These are phyloP conservation scores for Pseudocercospora eumusae DNA, from an alignment of 2,329 filamentous ascomycete genomes.

Conservation along the genomic window DNA sequence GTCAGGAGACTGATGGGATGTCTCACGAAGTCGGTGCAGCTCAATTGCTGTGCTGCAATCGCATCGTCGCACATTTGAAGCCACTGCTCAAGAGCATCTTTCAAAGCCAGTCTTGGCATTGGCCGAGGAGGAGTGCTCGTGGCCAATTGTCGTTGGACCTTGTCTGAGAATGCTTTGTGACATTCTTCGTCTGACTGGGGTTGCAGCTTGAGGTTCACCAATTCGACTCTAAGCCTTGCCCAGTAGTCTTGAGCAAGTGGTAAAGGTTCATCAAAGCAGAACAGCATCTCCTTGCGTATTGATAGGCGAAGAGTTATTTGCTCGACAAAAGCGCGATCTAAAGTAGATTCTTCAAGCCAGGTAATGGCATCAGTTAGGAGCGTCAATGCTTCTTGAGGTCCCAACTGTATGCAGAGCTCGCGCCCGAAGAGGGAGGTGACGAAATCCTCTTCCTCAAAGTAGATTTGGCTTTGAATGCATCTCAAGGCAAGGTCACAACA, in stretches of 20 bases:
- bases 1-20: slow-evolving; percentile 33
- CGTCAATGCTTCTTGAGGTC: slow-evolving; percentile 57
- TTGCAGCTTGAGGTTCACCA: not conserved
- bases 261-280: slow-evolving; percentile 5
- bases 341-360: slow-evolving; percentile 45
- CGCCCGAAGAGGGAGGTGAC: slow-evolving; percentile 88
- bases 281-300: slow-evolving; percentile 5
- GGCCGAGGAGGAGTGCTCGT: slow-evolving; percentile 92
- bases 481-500: slow-evolving; percentile 77
- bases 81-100: slow-evolving; percentile 70
- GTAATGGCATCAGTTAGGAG: slow-evolving; percentile 58
- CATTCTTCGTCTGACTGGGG: not conserved
- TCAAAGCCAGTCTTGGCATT: slow-evolving; percentile 74
- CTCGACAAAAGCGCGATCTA: slow-evolving; percentile 3
- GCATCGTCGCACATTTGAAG: slow-evolving; percentile 71
- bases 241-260: not conserved
- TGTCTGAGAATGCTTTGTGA: slow-evolving; percentile 76
- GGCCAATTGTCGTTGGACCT: slow-evolving; percentile 86
- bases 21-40: slow-evolving; percentile 24
- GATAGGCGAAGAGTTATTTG: not conserved
- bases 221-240: not conserved
- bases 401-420: slow-evolving; percentile 67
- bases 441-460: slow-evolving; percentile 98
- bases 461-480: slow-evolving; percentile 78
- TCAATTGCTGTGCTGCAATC: slow-evolving; percentile 51